Conservation (phyloP, 2,329 filamentous ascomycete genomes). For the Aspergillus quadricinctus region DNA sequence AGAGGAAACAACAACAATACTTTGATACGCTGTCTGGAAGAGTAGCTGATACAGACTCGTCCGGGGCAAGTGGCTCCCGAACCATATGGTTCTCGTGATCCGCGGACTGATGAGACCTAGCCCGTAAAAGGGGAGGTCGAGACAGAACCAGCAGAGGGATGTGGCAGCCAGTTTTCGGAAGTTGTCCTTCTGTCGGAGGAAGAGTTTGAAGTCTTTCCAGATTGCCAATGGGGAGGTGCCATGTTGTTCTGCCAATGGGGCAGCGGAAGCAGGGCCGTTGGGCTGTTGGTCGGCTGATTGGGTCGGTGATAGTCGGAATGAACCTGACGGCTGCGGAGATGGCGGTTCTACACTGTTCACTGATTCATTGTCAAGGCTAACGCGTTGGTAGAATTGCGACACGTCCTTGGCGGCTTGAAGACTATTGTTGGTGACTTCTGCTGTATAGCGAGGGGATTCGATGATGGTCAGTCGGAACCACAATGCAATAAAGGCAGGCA, state of each 20-base stretch:
- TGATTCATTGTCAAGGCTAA: constrained; percentile 1
- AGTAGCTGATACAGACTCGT: constrained; percentile 25
- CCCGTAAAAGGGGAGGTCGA: constrained; percentile 51
- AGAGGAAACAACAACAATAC: constrained; percentile 27
- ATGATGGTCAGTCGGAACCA: constrained; percentile 61
- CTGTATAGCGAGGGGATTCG: constrained; percentile 59
- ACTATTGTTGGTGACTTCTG: constrained; percentile 46
- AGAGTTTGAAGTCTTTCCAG: constrained; percentile 20
- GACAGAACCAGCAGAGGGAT: constrained; percentile 46
- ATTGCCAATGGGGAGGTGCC: background rate
- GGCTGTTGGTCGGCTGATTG: constrained; percentile 3
- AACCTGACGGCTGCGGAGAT: background rate
- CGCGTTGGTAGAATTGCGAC: constrained; percentile 8
- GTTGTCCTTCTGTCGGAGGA: constrained; percentile 22
- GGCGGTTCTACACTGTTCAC: background rate
- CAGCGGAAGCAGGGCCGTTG: background rate
- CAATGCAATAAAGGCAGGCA: constrained; percentile 59
- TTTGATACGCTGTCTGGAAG: constrained; percentile 19
- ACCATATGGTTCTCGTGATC: constrained; percentile 20
- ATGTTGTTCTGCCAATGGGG: background rate
- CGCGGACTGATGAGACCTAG: constrained; percentile 38
- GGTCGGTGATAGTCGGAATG: background rate
- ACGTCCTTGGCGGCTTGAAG: constrained; percentile 12
- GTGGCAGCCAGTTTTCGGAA: constrained; percentile 32
- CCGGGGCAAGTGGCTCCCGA: constrained; percentile 11